A percentile compares a stretch with the other conserved stretches of the same genome.
Evolutionary conservation across 2,329 filamentous ascomycete species (phyloP).

Genomic region (Kalaharituber pfeilii): DNA sequence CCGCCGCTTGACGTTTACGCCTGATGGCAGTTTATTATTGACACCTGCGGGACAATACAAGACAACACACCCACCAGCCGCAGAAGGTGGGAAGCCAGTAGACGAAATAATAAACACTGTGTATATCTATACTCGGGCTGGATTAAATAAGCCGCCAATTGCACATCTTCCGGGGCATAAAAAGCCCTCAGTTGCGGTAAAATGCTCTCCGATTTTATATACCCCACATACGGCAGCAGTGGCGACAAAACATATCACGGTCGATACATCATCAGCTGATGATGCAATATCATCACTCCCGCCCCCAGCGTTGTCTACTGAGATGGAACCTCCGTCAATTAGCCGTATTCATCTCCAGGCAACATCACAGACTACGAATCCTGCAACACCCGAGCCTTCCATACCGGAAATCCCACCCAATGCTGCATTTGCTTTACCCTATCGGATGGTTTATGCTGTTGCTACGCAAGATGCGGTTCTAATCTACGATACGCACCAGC

Average conservation of each 20-base stretch:
- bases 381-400: conserved; percentile 31
- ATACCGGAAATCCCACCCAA: conserved; percentile 39
- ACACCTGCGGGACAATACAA: conserved; percentile 95
- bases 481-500: conserved; percentile 92
- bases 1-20: conserved; percentile 78
- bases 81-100: conserved; percentile 50
- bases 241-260: conserved; percentile 71
- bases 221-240: conserved; percentile 52
- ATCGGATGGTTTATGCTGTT: conserved; percentile 90
- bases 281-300: conserved; percentile 70
- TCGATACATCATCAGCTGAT: conserved; percentile 79
- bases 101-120: conserved; percentile 94
- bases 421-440: conserved; percentile 66
- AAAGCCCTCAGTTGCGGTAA: conserved; percentile 90
- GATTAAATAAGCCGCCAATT: conserved; percentile 89
- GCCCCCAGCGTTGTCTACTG: conserved; percentile 42
- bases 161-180: conserved; percentile 93
- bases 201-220: conserved; percentile 83
- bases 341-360: conserved; percentile 28
- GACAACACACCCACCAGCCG: conserved; percentile 49
- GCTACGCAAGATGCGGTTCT: conserved; percentile 91
- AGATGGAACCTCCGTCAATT: conserved; percentile 65
- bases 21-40: conserved; percentile 81
- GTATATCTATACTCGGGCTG: conserved; percentile 91
- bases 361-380: conserved; percentile 33